Conservation (phyloP, 352 stramenopile species). For the Phytophthora colocasiae region DNA sequence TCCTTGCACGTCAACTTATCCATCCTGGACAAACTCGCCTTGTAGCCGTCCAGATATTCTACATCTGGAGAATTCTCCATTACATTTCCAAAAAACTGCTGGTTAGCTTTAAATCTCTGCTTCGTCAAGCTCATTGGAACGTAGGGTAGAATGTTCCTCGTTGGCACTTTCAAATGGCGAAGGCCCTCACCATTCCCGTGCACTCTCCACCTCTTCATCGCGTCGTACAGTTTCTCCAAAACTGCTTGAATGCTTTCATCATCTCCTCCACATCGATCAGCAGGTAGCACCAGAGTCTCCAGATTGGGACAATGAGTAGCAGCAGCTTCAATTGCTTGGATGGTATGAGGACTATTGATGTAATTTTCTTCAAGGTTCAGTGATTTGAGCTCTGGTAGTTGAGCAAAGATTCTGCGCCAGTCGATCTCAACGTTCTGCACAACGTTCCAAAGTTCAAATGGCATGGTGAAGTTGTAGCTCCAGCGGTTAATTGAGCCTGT, state of each 20-base stretch:
- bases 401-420: conserved; percentile 21
- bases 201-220: conserved; percentile 26
- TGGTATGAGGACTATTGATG: conserved; percentile 24
- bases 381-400: conserved; percentile 16
- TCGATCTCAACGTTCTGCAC: conserved; percentile 23
- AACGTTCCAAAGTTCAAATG: not conserved
- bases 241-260: conserved; percentile 10
- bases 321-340: conserved; percentile 17
- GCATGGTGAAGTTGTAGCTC: conserved; percentile 10
- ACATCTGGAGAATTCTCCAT: conserved; percentile 29
- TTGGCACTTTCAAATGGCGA: conserved; percentile 31
- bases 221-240: conserved; percentile 28
- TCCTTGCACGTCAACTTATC: conserved; percentile 29
- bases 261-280: not conserved
- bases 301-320: conserved; percentile 27
- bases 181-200: conserved; percentile 26
- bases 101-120: conserved; percentile 4
- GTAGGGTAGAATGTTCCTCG: not conserved
- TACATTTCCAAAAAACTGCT: conserved; percentile 39
- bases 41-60: conserved; percentile 42
- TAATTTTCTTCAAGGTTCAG: conserved; percentile 30
- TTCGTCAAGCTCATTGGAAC: not conserved
- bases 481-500: conserved; percentile 30
- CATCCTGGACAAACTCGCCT: conserved; percentile 20
- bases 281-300: conserved; percentile 27